Base-by-base conservation (phyloP, 441 rosid species). In the Biscutella laevigata region DNA sequence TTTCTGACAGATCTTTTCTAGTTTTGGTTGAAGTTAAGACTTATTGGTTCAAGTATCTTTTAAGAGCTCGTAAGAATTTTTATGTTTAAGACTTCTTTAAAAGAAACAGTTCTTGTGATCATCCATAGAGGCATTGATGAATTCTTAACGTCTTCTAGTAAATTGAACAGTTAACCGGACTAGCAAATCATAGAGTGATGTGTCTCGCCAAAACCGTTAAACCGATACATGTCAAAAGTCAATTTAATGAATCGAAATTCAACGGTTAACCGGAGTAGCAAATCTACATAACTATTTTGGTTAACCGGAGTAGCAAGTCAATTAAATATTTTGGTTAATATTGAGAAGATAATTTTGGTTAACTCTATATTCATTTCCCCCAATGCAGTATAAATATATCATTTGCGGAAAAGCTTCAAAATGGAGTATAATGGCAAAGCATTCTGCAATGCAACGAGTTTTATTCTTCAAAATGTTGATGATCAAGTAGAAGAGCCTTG, bases 61-160 rank as follows among this genome's bases (percentile, higher is more conserved):
- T n/a, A 20, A 22, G 54, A 32, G 7, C 10, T 50, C 8, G 7
- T 5, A 52, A n/a, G n/a, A n/a, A n/a, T n/a, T n/a, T n/a, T n/a
- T 20, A 14, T 54, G 40, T 42, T 33, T 11, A 8, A 16, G 24
- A 9, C 66, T 87, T 90, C 73, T 78, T 75, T n/a, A n/a, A n/a
- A n/a, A n/a, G 57, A 87, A 87, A 76, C 96, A 90, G 8, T 66
- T 71, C 72, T 83, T 87, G 77, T 90, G 96, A 60, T 90, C 98
- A 28, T 87, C 90, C 88, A 87, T 76, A 6, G 92, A 90, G 7
- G 95, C 88, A 57, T 73, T 58, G 29, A 90, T 67, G 72, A 90
- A 87, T 38, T 87, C 71, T 81, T 87, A 11, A 87, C 48, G 61
- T 84, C 98, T 68, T 83, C 89, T 22, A 82, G 33, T 68, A 90